These are phyloP conservation scores for Colletotrichum cereale DNA, from an alignment of 2,329 filamentous ascomycete genomes.

Conservation along the genomic window DNA sequence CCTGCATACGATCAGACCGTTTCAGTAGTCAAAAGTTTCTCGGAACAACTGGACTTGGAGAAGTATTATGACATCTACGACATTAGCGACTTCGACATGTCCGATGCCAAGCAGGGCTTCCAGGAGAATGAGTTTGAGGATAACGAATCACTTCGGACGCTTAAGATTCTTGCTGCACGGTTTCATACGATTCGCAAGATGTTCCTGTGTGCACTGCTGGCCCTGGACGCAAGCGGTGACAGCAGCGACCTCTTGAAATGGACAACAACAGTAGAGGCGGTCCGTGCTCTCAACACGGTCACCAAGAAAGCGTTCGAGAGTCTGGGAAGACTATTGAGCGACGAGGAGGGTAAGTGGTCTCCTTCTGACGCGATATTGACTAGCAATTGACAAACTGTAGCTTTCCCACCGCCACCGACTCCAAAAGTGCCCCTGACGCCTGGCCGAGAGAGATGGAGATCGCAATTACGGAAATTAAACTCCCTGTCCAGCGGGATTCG, in stretches of 20 bases:
- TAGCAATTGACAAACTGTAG: slow-evolving; percentile 49
- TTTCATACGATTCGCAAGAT: slow-evolving; percentile 86
- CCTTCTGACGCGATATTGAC: too few relatives aligned
- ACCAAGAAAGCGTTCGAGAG: slow-evolving; percentile 74
- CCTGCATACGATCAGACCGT: slow-evolving; percentile 79
- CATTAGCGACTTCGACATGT: slow-evolving; percentile 78
- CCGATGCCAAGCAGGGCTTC: slow-evolving; percentile 75
- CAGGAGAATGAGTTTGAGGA: slow-evolving; percentile 79
- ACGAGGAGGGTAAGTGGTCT: slow-evolving; percentile 78
- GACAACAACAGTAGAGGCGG: slow-evolving; percentile 81
- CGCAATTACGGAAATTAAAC: slow-evolving; percentile 89
- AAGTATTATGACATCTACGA: slow-evolving; percentile 95
- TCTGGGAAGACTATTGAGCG: slow-evolving; percentile 77
- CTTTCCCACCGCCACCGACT: slow-evolving; percentile 66
- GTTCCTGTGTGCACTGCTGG: slow-evolving; percentile 88
- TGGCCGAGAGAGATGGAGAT: slow-evolving; percentile 84
- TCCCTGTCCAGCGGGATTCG: slow-evolving; percentile 91
- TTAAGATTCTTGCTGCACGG: slow-evolving; percentile 85
- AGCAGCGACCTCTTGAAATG: slow-evolving; percentile 82
- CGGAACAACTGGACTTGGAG: slow-evolving; percentile 85
- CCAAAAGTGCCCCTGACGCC: slow-evolving; percentile 75
- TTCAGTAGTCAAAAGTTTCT: slow-evolving; percentile 75
- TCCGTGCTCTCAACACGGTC: slow-evolving; percentile 73
- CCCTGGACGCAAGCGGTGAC: slow-evolving; percentile 85
- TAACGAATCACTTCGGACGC: slow-evolving; percentile 78